These are phyloP conservation scores for Saccharomycopsis sp. DNA, from an alignment of 805 yeast species.

Conservation along the genomic window DNA sequence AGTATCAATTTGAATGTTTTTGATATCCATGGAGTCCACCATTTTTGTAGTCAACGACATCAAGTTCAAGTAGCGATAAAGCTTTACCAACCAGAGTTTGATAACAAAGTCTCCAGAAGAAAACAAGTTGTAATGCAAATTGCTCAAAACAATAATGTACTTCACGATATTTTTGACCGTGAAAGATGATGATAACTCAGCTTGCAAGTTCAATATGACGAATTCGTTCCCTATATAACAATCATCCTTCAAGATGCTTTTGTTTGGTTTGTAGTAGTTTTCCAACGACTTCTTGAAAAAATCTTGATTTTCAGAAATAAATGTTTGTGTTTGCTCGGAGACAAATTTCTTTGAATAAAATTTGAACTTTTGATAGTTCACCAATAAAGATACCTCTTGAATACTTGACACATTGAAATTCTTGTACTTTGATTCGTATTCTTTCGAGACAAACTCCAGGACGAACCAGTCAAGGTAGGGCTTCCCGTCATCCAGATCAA, in stretches of 20 bases:
- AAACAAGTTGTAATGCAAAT: neutral
- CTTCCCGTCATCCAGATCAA: too few species aligned
- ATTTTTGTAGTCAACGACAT: neutral
- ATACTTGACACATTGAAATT: conserved; percentile 26
- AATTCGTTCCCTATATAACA: conserved; percentile 64
- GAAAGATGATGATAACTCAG: conserved; percentile 24
- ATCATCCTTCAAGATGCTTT: conserved; percentile 33
- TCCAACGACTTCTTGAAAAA: conserved; percentile 33
- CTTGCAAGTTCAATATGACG: conserved; percentile 44
- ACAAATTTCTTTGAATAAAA: conserved; percentile 26
- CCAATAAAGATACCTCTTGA: conserved; percentile 25
- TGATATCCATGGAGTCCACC: conserved; percentile 10
- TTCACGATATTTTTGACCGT: conserved; percentile 22
- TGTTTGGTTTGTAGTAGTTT: conserved; percentile 30
- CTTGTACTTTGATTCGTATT: conserved; percentile 21
- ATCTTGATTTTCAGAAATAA: conserved; percentile 28
- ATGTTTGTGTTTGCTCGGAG: conserved; percentile 22
- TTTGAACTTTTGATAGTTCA: conserved; percentile 42
- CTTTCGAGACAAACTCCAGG: conserved; percentile 4
- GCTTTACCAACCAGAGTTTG: conserved; percentile 18
- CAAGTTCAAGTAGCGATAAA: conserved; percentile 15
- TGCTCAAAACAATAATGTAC: conserved; percentile 9
- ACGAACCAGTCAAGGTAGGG: conserved; percentile 16
- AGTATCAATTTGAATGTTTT: conserved; percentile 20
- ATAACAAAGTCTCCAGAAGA: conserved; percentile 12